Conservation (phyloP, 495 filamentous ascomycete genomes). For the Immersiella caudata region DNA sequence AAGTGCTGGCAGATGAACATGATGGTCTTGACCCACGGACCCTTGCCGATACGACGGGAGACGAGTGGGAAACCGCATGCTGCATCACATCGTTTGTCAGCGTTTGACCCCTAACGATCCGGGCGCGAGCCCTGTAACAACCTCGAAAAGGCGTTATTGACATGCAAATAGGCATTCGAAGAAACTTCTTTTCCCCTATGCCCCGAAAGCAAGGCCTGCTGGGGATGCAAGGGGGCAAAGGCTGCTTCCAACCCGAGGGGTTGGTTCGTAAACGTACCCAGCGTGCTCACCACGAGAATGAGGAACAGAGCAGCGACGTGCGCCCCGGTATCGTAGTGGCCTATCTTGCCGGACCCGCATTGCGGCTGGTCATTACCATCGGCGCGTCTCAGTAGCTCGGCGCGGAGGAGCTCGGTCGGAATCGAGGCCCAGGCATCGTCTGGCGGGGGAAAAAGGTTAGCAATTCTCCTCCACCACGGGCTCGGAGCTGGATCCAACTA, state of each 20-base stretch:
- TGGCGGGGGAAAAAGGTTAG: constrained; percentile 21
- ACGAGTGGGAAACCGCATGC: constrained; percentile 64
- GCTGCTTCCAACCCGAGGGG: no score
- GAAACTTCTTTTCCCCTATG: no score
- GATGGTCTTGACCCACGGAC: constrained; percentile 50
- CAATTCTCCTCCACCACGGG: not conserved
- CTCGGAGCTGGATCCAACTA: not conserved
- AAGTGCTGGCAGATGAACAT: constrained; percentile 82
- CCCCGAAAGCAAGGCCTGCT: no score
- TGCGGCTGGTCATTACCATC: constrained; percentile 47
- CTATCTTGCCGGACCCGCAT: constrained; percentile 64
- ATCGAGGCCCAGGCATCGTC: constrained; percentile 49
- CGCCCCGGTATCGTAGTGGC: constrained; percentile 65
- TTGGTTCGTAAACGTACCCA: no score
- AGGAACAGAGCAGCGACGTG: constrained; percentile 80
- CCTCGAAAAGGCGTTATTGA: no score
- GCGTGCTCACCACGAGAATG: constrained; percentile 70
- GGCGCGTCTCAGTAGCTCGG: constrained; percentile 54
- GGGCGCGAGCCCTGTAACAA: no score
- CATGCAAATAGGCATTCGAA: no score
- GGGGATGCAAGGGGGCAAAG: no score
- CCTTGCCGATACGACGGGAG: constrained; percentile 50
- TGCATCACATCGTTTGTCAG: constrained; percentile 28
- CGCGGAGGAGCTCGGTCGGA: constrained; percentile 53
- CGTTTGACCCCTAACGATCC: no score